Evolutionary conservation across 2,329 filamentous ascomycete species (phyloP).

Genomic region (Aspergillus felis): DNA sequence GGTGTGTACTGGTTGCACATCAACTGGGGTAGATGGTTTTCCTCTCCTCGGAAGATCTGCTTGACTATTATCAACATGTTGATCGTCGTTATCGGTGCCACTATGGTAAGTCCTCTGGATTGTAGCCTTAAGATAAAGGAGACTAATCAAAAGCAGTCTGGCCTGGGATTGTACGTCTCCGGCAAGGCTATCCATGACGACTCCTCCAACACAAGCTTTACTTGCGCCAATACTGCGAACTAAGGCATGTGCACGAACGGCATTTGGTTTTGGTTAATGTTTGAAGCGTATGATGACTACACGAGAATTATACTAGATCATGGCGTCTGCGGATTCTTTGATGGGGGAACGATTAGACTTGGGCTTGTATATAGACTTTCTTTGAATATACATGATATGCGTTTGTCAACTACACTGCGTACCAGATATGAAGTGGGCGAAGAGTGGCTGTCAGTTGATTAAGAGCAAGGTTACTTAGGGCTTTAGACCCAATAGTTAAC

Average conservation of each 20-base stretch:
- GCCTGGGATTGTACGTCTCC: conserved; percentile 36
- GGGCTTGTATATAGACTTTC: background rate
- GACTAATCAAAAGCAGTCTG: conserved; percentile 20
- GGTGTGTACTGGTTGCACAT: conserved; percentile 48
- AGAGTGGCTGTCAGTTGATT: too few species aligned
- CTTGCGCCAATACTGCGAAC: conserved; percentile 34
- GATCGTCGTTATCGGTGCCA: conserved; percentile 35
- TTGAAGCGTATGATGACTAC: background rate
- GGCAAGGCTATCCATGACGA: conserved; percentile 34
- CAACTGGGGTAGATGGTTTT: conserved; percentile 41
- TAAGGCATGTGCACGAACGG: background rate
- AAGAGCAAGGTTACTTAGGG: too few species aligned
- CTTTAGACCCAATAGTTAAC: too few species aligned
- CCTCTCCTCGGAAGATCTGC: conserved; percentile 41
- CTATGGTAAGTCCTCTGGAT: conserved; percentile 17
- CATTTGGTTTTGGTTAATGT: background rate
- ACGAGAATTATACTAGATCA: background rate
- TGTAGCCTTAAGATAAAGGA: too few species aligned
- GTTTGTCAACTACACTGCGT: too few species aligned
- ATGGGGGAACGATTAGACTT: background rate
- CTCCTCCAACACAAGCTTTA: conserved; percentile 33
- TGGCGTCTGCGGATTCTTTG: background rate
- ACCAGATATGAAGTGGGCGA: too few species aligned
- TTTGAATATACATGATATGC: background rate
- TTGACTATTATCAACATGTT: conserved; percentile 44